A percentile compares a stretch with the other conserved stretches of the same genome.
These are phyloP conservation scores for Pyrenophora teres DNA, from an alignment of 2,329 filamentous ascomycete species.

Conservation along the genomic window DNA sequence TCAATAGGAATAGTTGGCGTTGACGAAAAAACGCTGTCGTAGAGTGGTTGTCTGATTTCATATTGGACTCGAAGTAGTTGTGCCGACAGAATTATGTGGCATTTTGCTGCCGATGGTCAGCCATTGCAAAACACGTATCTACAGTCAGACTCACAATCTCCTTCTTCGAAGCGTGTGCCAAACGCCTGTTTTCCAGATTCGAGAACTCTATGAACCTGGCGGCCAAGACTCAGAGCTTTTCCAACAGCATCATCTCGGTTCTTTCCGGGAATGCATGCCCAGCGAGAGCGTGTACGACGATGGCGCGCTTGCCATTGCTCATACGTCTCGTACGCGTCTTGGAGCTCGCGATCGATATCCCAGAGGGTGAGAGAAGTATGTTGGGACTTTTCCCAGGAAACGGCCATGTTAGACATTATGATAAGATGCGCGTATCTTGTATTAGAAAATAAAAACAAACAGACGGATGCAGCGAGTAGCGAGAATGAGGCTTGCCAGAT, in stretches of 20 bases:
- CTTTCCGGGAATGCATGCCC: constrained; percentile 32
- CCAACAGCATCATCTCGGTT: constrained; percentile 34
- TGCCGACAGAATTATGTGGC: constrained; percentile 36
- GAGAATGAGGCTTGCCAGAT: constrained; percentile 6
- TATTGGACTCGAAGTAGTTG: constrained; percentile 42
- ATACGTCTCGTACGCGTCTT: constrained; percentile 41
- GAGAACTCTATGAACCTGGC: constrained; percentile 32
- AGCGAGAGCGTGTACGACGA: constrained; percentile 27
- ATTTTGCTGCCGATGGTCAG: constrained; percentile 35
- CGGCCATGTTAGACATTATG: constrained; percentile 21
- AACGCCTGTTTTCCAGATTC: constrained; percentile 34
- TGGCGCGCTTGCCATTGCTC: constrained; percentile 35
- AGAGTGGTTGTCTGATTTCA: constrained; percentile 38
- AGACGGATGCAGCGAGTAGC: constrained; percentile 4
- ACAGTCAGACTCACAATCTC: constrained; percentile 32
- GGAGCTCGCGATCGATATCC: constrained; percentile 46
- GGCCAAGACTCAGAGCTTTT: constrained; percentile 35
- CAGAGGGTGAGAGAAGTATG: constrained; percentile 40
- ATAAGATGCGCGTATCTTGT: constrained; percentile 1
- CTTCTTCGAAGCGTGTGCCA: constrained; percentile 38
- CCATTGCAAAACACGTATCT: background rate
- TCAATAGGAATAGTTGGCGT: constrained; percentile 30
- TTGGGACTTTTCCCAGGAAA: constrained; percentile 35
- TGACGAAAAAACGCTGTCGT: constrained; percentile 33
- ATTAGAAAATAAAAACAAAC: constrained; percentile 1